Base-by-base conservation (phyloP, 805 yeast genomes). In the Brettanomyces naardenensis region DNA sequence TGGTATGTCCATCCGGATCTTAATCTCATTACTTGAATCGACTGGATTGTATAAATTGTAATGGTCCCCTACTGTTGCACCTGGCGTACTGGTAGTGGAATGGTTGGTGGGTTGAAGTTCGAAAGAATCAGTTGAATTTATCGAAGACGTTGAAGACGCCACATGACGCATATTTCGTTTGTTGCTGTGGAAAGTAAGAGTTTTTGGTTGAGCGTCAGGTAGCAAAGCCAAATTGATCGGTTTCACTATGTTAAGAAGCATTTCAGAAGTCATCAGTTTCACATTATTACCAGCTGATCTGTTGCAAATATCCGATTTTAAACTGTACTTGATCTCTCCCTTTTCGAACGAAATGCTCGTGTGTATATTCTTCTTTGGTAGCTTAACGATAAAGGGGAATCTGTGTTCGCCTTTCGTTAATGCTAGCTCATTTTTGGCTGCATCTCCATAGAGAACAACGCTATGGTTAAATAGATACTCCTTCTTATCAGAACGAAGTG, bases 351-450 rank as follows among this genome's bases (percentile, higher is more conserved):
- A 79, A 19, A 88, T 71, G 36, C 87, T 77, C 18, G 92, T 82
- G 56, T 68, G 80, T 3, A 85, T 70, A 45, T 82, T 73, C 45
- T 74, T 76, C 47, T 69, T 71, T 1, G 96, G 95, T n/a, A 88
- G 66, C 47, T 75, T 80, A 31, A 88, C 83, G 34, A 81, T 74
- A 53, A 88, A 89, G 17, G 95, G 95, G 54, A 89, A 88, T 26
- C 85, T 62, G 58, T 88, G 96, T 52, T 84, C 90, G 30, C 96
- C 96, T 50, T 77, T 75, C 15, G 76, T 71, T n/a, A 83, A 55
- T n/a, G 53, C 54, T 18, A 33, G 37, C 47, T 47, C 50, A 34
- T 43, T 41, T 21, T 38, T 43, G 5, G 42, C 42, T 7, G 52
- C 40, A 17, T 52, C 59, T 1, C 88, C 88, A 49, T 77, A 80